Base-by-base conservation (phyloP, 2,329 filamentous ascomycete species). In the Aspergillus costaricaensis region DNA sequence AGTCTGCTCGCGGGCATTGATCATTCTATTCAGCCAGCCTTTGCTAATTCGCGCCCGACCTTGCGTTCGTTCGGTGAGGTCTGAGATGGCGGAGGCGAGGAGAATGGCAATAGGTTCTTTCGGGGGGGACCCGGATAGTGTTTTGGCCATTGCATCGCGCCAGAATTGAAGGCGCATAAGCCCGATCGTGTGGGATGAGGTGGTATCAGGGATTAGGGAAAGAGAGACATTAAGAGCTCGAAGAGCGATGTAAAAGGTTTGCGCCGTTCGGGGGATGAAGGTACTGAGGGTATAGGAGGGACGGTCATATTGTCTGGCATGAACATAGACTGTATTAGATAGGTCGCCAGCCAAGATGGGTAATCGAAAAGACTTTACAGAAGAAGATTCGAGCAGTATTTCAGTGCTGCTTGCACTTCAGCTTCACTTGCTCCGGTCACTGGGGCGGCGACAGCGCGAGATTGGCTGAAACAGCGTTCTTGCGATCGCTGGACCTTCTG, bases 151-250 rank as follows among this genome's bases (percentile, higher is more conserved):
- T 4, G 91, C 87, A 68, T 98, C 93, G 53, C 91, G 87, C 91
- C 95, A 98, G 81, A 98, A 98, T 75, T 96, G 91, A 77, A 96
- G 89, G 65, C 95, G 92, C 83, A 98, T 87, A 55, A 88, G 83
- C 53, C 92, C 94, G 62, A 98, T 91, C 4, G 89, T 89, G n/a
- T 91, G 87, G 62, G 90, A 95, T 50, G 91, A 95, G 19, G 95
- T 93, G 12, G 91, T 87, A 77, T 98, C 94, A 59, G 95, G 92
- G 63, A 98, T 90, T 59, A 91, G 86, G 48, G 94, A 91, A 62
- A 97, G 86, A 76, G 97, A 94, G 70, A 98, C 85, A 74, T 99
- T 99, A 76, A 99, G 88, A 54, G 93, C 90, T 64, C 94, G 91
- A 60, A 99, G 87, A 61, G 93, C 92, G 67, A 96, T 86, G 78